These are phyloP conservation scores for Eucalyptus sp. DNA, from an alignment of 345 rosid species.

Conservation along the genomic window DNA sequence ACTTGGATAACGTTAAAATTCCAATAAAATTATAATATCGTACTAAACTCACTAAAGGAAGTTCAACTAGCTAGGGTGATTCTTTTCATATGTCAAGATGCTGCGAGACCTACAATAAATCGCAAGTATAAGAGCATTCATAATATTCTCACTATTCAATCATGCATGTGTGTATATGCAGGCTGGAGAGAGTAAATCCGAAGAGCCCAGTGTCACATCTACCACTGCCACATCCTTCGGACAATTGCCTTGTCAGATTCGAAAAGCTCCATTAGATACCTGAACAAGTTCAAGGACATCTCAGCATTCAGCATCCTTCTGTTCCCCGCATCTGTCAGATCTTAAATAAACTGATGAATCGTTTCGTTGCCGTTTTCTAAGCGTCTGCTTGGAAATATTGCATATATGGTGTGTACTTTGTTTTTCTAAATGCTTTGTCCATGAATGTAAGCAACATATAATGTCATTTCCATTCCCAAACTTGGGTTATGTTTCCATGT, in stretches of 20 bases:
- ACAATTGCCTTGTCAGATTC: conserved; percentile 13
- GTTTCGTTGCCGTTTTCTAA: neutral
- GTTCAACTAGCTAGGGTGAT: neutral
- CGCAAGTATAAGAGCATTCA: neutral
- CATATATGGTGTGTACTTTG: neutral
- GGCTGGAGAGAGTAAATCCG: conserved; percentile 2
- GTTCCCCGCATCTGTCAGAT: neutral
- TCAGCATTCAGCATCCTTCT: neutral
- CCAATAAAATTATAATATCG: neutral
- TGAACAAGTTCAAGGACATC: neutral
- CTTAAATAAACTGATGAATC: neutral
- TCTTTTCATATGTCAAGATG: neutral
- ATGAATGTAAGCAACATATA: neutral
- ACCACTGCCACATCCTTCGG: conserved; percentile 1
- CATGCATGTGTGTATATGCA: neutral
- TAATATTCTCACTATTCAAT: neutral
- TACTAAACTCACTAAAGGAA: neutral
- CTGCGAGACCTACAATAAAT: neutral
- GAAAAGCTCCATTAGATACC: neutral
- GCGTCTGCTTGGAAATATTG: neutral
- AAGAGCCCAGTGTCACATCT: neutral
- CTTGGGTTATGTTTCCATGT: neutral
- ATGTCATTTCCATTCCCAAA: neutral
- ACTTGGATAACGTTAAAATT: neutral
- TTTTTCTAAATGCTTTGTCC: neutral